Base-by-base conservation (phyloP, 1,284 basidiomycete genomes). In the Pyrrhoderma noxium region DNA sequence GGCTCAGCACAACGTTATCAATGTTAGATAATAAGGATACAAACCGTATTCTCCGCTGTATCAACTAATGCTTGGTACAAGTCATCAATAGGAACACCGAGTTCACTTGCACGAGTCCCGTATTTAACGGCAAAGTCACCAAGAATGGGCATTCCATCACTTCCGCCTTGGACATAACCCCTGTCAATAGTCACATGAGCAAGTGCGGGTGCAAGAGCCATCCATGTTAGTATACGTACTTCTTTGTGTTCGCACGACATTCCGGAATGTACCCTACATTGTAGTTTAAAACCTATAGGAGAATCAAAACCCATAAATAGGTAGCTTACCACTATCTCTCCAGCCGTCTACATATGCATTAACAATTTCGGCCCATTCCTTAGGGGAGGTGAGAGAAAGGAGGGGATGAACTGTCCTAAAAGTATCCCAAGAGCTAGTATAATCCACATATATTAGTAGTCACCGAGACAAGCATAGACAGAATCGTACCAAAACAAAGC, bases 401-500 rank as follows among this genome's bases (percentile, higher is more conserved):
- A 83, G 67, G 0, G 82, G 82, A 58, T 77, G 83, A 62, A 79
- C 81, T 0, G 82, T 84, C 42, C 82, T 75, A 34, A 14, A 39
- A 8, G 36, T 25, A 55, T 45, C 57, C 52, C 49, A 57, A 22
- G 75, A 57, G 7, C 47, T 27, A 41, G n/a, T n/a, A 35, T 39
- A 44, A 37, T 16, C 4, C n/a, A 9, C 21, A 18, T 40, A 3
- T 38, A 5, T 34, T 22, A 40, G 40, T 21, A n/a, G 45, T 8
- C 8, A 34, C 3, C 34, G 8, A 47, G 41, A 46, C 44, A 64
- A 34, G 51, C 72, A 74, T 11, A 72, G 66, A 35, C 69, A 70
- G 0, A 70, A 72, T 45, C 75, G 75, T 75, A 80, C 73, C 80
- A 84, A 62, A 83, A 85, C 42, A 84, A 61, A 1, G 81, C 84